These are phyloP conservation scores for Allodekkera sacchari DNA, from an alignment of 805 yeast genomes.

Conservation along the genomic window DNA sequence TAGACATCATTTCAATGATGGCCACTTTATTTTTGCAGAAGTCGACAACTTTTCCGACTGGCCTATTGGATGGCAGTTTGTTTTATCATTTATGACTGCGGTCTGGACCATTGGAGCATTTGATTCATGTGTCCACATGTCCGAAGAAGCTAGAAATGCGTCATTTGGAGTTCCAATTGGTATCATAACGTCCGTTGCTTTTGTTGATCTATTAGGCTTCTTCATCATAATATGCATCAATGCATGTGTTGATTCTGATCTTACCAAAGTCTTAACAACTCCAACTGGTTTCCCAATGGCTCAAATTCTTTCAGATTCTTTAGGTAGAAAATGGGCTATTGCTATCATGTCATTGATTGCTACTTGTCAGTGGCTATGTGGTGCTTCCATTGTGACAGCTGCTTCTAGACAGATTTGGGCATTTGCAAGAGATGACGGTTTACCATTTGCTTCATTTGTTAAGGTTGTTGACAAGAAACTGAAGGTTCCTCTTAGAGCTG, in stretches of 20 bases:
- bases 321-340: constrained; percentile 41
- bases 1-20: constrained; percentile 22
- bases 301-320: constrained; percentile 37
- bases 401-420: constrained; percentile 46
- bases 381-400: constrained; percentile 37
- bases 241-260: constrained; percentile 26
- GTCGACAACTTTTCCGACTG: constrained; percentile 28
- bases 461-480: constrained; percentile 34
- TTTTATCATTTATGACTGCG: constrained; percentile 37
- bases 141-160: constrained; percentile 39
- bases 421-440: constrained; percentile 43
- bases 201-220: constrained; percentile 36
- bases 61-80: constrained; percentile 34
- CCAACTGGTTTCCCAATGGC: constrained; percentile 37
- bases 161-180: constrained; percentile 36
- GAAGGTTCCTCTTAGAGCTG: constrained; percentile 38
- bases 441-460: constrained; percentile 34
- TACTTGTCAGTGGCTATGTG: constrained; percentile 41
- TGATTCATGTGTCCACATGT: constrained; percentile 43
- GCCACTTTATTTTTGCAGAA: constrained; percentile 28
- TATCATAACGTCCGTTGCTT: constrained; percentile 36
- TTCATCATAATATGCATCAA: constrained; percentile 31
- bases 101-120: constrained; percentile 47
- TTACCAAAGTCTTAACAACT: constrained; percentile 23
- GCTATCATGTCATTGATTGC: constrained; percentile 41